Conservation (phyloP, 495 filamentous ascomycete species). For the Neurospora sp. region DNA sequence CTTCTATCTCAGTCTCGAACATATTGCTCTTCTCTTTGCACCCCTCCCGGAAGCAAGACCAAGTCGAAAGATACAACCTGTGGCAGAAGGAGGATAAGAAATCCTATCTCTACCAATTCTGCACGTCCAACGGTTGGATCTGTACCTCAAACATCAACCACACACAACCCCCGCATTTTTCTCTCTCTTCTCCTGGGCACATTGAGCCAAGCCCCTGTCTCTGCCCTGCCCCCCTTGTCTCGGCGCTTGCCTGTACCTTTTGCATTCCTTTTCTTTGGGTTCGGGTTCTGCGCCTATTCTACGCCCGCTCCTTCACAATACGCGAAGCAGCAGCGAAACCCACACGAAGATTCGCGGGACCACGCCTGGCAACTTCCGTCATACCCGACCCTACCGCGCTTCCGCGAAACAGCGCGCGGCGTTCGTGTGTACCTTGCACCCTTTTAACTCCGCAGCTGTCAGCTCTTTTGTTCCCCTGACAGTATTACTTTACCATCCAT, state of each 20-base stretch:
- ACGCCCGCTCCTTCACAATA: not conserved
- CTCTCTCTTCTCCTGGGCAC: not conserved
- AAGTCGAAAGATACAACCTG: not conserved
- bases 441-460: not conserved
- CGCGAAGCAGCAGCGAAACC: not conserved
- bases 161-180: not conserved
- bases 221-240: not conserved
- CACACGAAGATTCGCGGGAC: not conserved
- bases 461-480: not conserved
- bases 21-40: not conserved
- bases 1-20: not conserved
- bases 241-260: not conserved
- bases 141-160: not conserved
- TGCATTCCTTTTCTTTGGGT: not conserved
- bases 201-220: not conserved
- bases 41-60: not conserved
- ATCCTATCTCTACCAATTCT: not conserved
- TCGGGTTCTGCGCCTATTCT: not conserved
- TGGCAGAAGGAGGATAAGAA: not conserved
- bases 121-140: not conserved
- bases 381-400: not conserved
- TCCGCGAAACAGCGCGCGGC: not conserved
- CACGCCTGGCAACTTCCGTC: not conserved
- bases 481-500: not conserved
- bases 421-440: not conserved